These are phyloP conservation scores for Lactarius quietus DNA, from an alignment of 768 basidiomycete genomes.

Conservation along the genomic window DNA sequence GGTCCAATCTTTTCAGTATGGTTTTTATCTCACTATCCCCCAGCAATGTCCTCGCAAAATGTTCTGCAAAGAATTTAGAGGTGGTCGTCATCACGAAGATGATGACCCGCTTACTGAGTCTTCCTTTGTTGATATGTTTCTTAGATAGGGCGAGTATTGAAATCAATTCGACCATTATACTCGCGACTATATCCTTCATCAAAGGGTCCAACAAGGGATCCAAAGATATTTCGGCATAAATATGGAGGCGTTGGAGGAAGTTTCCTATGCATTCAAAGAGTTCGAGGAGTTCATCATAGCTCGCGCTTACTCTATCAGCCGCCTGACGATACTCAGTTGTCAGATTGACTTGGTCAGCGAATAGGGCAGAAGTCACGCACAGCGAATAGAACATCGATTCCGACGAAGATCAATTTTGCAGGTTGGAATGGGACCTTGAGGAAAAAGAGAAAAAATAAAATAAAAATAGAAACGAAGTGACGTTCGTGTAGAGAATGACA, in stretches of 20 bases:
- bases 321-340: background rate
- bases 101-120: background rate
- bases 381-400: background rate
- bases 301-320: background rate
- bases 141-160: background rate
- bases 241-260: background rate
- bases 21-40: constrained; percentile 1
- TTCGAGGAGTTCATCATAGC: background rate
- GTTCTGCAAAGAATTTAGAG: background rate
- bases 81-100: constrained; percentile 19
- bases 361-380: background rate
- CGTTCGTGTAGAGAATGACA: too few relatives aligned
- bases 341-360: background rate
- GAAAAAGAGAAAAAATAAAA: background rate
- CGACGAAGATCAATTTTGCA: background rate
- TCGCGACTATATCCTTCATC: background rate
- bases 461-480: background rate
- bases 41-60: constrained; percentile 2
- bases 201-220: background rate
- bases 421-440: background rate
- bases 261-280: background rate
- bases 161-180: background rate
- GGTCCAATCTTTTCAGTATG: background rate
- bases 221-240: background rate
- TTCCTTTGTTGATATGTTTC: background rate